phyloP scores from a whole-genome alignment of 1,284 basidiomycete genomes.

The Inonotus obliquus region DNA sequence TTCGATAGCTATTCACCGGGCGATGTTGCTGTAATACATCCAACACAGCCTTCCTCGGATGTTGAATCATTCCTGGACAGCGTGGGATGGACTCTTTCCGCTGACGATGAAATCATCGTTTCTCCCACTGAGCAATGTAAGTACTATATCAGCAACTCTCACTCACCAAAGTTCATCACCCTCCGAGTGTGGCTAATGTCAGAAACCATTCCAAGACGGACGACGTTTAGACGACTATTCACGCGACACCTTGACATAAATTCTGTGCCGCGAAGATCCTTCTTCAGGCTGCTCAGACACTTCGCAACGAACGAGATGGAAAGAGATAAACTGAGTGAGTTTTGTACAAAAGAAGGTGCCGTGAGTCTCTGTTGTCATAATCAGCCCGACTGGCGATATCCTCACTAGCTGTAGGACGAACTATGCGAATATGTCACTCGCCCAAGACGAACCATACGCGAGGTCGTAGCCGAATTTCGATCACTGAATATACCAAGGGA shows the following conservation, averaged over 20 bases:
- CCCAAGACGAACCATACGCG: slow-evolving; percentile 78
- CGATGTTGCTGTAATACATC: slow-evolving; percentile 82
- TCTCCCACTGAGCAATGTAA: slow-evolving; percentile 42
- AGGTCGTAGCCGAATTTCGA: slow-evolving; percentile 86
- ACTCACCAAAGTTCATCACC: background rate
- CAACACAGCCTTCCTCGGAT: slow-evolving; percentile 56
- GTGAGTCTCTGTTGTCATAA: slow-evolving; percentile 36
- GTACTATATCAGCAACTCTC: slow-evolving; percentile 3
- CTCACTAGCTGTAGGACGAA: slow-evolving; percentile 66
- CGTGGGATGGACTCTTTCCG: slow-evolving; percentile 62
- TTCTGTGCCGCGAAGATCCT: slow-evolving; percentile 76
- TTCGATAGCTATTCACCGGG: slow-evolving; percentile 70
- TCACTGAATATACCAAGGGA: slow-evolving; percentile 68
- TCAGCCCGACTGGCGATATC: slow-evolving; percentile 6
- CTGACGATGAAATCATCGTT: slow-evolving; percentile 57
- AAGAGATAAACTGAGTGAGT: slow-evolving; percentile 82
- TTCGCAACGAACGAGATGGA: slow-evolving; percentile 78
- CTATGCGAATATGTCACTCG: slow-evolving; percentile 84
- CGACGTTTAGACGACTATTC: slow-evolving; percentile 73
- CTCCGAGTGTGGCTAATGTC: slow-evolving; percentile 48
- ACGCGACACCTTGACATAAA: slow-evolving; percentile 80
- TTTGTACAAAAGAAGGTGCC: slow-evolving; percentile 66
- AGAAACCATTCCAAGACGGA: slow-evolving; percentile 47
- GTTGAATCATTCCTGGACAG: slow-evolving; percentile 67
- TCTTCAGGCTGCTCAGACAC: slow-evolving; percentile 76